phyloP scores from a whole-genome alignment of 2,329 filamentous ascomycete species.

The Clarireedia homoeocarpa region DNA sequence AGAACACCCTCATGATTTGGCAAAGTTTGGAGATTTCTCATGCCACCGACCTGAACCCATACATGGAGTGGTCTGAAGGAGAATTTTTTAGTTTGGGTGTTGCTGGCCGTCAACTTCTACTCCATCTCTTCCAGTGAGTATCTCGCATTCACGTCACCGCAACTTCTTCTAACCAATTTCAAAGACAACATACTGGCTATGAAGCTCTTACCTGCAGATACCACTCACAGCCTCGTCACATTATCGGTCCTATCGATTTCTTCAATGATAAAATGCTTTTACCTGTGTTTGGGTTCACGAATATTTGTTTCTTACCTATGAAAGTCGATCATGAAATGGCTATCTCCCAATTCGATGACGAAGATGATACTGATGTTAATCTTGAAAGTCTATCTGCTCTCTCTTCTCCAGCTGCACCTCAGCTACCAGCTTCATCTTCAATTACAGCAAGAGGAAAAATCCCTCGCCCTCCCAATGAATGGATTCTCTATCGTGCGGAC shows the following conservation, averaged over 20 bases:
- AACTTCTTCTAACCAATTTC: background rate
- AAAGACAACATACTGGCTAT: background rate
- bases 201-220: background rate
- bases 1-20: background rate
- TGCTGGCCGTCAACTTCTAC: background rate
- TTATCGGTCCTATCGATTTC: background rate
- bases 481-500: conserved; percentile 4
- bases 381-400: background rate
- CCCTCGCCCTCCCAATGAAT: conserved; percentile 3
- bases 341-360: background rate
- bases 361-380: background rate
- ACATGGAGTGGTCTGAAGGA: background rate
- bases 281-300: background rate
- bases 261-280: background rate
- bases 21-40: background rate
- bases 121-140: background rate
- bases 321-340: background rate
- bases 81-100: background rate
- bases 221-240: background rate
- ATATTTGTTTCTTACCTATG: background rate
- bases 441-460: background rate
- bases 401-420: background rate
- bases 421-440: background rate
- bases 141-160: no score
- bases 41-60: background rate